Percentiles rank a stretch among this genome's conserved stretches.
These are phyloP conservation scores for Dacryopinax primogenitus DNA, from an alignment of 768 basidiomycete genomes.

Conservation along the genomic window DNA sequence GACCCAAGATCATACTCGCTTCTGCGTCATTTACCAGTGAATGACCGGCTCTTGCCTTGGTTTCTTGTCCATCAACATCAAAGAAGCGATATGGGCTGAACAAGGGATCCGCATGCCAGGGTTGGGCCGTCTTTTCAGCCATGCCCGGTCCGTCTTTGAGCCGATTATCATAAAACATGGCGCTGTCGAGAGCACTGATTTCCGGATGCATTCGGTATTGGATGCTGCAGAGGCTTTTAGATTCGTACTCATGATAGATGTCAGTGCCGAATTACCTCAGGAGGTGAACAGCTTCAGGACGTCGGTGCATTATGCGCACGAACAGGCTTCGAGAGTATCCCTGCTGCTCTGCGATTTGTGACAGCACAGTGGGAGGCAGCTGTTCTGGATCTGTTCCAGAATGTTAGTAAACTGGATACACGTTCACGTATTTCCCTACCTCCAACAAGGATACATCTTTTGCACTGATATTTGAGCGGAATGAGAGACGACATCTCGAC, in stretches of 20 bases:
- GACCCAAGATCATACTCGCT: conserved; percentile 55
- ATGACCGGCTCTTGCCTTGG: conserved; percentile 40
- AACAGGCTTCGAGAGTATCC: conserved; percentile 80
- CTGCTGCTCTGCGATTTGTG: conserved; percentile 44
- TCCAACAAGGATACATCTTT: conserved; percentile 86
- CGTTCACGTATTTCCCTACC: conserved; percentile 30
- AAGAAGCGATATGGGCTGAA: conserved; percentile 85
- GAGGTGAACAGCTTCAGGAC: conserved; percentile 75
- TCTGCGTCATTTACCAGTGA: conserved; percentile 70
- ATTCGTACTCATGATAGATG: no score
- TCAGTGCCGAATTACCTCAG: conserved; percentile 73
- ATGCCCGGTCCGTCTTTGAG: conserved; percentile 82
- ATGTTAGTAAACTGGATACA: background rate
- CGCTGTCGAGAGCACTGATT: conserved; percentile 80
- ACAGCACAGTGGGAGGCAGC: conserved; percentile 84
- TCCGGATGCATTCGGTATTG: conserved; percentile 99
- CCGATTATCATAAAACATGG: conserved; percentile 68
- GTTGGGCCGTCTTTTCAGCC: conserved; percentile 63
- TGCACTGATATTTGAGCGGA: conserved; percentile 76
- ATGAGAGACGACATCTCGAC: conserved; percentile 92
- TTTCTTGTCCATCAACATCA: conserved; percentile 64
- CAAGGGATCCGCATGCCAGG: conserved; percentile 69
- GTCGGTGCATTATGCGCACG: conserved; percentile 71
- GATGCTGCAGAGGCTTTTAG: conserved; percentile 43
- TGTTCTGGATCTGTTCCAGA: conserved; percentile 60